Evolutionary conservation across 1,284 basidiomycete genomes (phyloP), one percentile per base, ranked within the genome.

Genomic region (Tranzscheliella williamsii): DNA sequence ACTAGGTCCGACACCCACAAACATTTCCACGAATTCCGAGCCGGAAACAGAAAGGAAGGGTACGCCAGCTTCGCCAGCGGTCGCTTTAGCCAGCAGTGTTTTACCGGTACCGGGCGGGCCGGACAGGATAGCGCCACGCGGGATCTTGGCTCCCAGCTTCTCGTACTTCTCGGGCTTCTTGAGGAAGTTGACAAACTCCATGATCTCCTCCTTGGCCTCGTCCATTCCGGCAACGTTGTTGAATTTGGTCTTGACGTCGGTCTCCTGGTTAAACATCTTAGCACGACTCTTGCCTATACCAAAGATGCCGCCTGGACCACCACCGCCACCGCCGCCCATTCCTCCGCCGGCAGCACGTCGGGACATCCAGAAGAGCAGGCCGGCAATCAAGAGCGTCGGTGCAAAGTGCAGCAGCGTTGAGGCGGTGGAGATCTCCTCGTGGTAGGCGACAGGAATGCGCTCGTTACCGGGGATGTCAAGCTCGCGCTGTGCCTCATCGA

Each of bases 21-120:
- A 99, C 92, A 98, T 97, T 81, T 99, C 95, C 58, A 99, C 92
- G 75, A 99, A 98, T 78, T 98, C 95, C 45, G 94, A 97, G 45
- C 95, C 94, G 34, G 94, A 97, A 30, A 98, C 94, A 21, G 91
- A 95, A 45, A 97, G 84, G 86, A 98, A 99, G 30, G 94, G 94
- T 3, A 97, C 94, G 38, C 86, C 89, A 8, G 94, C 94, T 80
- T 98, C 94, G 41, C 94, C 94, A 2, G 95, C 95, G 4, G 95
- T 97, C 1, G 95, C 95, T 80, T 98, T 98, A 24, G 95, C 95
- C 24, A 98, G 84, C 17, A 99, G 82, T 3, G 95, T 99, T 82
- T 98, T 98, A 79, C 95, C 95, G 4, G 95, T 98, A 77, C 95
- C 95, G 1, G 95, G 95, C 41, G 95, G 95, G 35, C 95, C 95